Base-by-base conservation (phyloP, 495 filamentous ascomycete species). In the Copromyces sp. region DNA sequence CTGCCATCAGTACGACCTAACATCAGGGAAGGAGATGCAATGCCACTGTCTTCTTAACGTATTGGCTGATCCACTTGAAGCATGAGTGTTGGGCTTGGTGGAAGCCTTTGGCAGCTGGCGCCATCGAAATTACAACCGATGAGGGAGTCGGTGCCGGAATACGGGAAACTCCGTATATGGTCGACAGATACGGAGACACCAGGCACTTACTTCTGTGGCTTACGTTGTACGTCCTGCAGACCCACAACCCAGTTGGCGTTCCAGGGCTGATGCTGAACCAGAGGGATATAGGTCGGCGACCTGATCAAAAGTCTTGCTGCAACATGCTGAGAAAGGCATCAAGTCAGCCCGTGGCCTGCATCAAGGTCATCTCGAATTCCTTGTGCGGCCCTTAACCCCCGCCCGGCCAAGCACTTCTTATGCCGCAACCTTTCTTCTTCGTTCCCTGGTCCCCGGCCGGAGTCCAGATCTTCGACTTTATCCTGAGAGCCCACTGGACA, bases 341-440 rank as follows among this genome's bases (percentile, higher is more conserved):
- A 65, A 65, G 29, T 65, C 53, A 65, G 53, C 53, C 29, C 29
- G 9, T 38, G 70, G 70, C 41, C 70, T 59, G 70, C 70, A 71
- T 71, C 42, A 61, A 47, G 40, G 47, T 65, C 45, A 68, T 12
- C 70, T 68, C 32, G 32, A 39, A 59, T 71, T 39, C 32, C 70
- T 14, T 59, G 17, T 71, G 69, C 35, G 45, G 71, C 53, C 53
- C 24, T 39, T 38, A 37, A 17, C 14, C 71, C 35, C 39, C 42
- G 16, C 68, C 17, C 40, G 42, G 68, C 39, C 71, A 61, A 61
- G 53, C 53, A 69, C 37, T n/a, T 70, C 41, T 41, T 32, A 68
- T 69, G n/a, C 53, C 29, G 68, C 37, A 29, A 59, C 53, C 12
- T 39, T 44, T 69, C 41, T 53, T 70, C 16, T 39, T 73, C 71